phyloP scores from a whole-genome alignment of 208 protist species.

The Angomonas ambiguus region DNA sequence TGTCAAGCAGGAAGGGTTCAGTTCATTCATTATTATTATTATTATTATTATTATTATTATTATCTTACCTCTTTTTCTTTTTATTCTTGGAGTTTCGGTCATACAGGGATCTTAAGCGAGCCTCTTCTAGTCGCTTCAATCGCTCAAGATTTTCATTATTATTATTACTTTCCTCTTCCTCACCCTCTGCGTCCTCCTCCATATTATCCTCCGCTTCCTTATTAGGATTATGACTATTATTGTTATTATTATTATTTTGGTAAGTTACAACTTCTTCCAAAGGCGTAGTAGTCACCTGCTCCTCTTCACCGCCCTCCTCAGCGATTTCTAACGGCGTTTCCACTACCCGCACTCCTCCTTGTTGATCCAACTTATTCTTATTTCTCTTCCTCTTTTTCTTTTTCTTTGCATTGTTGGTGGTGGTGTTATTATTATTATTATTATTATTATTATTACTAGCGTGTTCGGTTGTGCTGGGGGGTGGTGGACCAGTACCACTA shows the following conservation, averaged over 20 bases:
- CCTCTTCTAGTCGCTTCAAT: neutral
- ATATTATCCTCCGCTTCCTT: constrained; percentile 2
- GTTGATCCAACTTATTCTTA: too few relatives aligned
- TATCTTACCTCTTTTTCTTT: neutral
- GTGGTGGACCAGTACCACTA: too few relatives aligned
- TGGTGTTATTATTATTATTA: neutral
- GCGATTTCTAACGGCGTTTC: too few relatives aligned
- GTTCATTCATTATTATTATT: too few relatives aligned
- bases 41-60: neutral
- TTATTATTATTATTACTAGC: neutral
- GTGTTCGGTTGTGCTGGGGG: too few relatives aligned
- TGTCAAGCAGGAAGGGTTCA: too few relatives aligned
- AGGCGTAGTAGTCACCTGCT: too few relatives aligned
- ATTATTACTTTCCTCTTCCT: neutral
- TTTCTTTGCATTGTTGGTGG: neutral
- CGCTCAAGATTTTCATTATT: neutral
- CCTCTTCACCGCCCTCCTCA: too few relatives aligned
- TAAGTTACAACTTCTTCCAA: too few relatives aligned
- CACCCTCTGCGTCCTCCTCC: neutral
- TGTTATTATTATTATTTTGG: neutral
- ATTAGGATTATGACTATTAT: neutral
- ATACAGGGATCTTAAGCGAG: neutral
- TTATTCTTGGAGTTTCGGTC: neutral
- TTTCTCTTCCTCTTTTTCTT: neutral
- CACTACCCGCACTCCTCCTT: too few relatives aligned